These are phyloP conservation scores for Sporothrix luriei DNA, from an alignment of 2,329 filamentous ascomycete genomes.

Conservation along the genomic window DNA sequence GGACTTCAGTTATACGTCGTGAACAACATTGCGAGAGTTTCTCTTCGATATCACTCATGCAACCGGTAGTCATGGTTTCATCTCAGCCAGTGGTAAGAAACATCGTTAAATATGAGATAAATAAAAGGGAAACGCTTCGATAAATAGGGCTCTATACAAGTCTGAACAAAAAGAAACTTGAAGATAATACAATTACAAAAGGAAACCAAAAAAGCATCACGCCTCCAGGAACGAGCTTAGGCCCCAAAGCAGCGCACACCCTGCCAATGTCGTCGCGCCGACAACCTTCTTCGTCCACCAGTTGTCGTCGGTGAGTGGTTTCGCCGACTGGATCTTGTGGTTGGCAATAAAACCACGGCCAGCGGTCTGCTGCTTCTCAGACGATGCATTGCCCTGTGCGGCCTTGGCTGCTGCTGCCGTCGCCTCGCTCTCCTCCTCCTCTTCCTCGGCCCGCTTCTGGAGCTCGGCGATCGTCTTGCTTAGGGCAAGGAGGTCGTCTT, in stretches of 20 bases:
- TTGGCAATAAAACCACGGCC: conserved; percentile 33
- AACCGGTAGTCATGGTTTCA: neutral
- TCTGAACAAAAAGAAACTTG: neutral
- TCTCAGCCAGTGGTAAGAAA: neutral
- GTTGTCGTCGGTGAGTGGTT: conserved; percentile 64
- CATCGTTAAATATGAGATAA: neutral
- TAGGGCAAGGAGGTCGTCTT: conserved; percentile 77
- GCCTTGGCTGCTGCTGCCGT: conserved; percentile 4
- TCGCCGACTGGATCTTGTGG: conserved; percentile 50
- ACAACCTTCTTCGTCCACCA: conserved; percentile 68
- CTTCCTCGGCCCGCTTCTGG: conserved; percentile 52
- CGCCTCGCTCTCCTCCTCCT: conserved; percentile 46
- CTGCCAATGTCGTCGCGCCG: conserved; percentile 64
- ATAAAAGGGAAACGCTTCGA: conserved; percentile 19
- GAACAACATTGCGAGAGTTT: too few species aligned
- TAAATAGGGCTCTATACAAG: conserved; percentile 3
- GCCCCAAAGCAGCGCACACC: conserved; percentile 62
- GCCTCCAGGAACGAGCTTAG: conserved; percentile 57
- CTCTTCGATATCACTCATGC: too few species aligned
- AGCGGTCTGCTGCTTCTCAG: conserved; percentile 28
- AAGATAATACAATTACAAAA: neutral
- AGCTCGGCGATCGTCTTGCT: conserved; percentile 65
- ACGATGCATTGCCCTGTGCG: conserved; percentile 23
- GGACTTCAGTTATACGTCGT: too few species aligned
- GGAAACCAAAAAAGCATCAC: conserved; percentile 1